phyloP scores from a whole-genome alignment of 2,329 filamentous ascomycete genomes.

The Rhynchosporium graminicola region DNA sequence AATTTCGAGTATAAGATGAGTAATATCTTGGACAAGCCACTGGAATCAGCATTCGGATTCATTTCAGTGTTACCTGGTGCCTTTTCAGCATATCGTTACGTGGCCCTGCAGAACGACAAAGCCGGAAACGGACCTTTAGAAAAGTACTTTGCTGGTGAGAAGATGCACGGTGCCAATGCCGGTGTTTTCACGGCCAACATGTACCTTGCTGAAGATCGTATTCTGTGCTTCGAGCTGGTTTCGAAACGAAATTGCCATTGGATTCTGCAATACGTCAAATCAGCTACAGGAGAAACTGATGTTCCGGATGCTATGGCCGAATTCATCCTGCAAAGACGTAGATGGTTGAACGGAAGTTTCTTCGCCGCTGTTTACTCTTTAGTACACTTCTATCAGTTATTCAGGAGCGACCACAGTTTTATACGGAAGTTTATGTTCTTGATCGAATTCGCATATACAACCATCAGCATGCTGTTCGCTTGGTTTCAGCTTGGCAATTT shows the following conservation, averaged over 20 bases:
- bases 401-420: constrained; percentile 86
- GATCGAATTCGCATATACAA: constrained; percentile 92
- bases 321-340: constrained; percentile 89
- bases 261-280: constrained; percentile 98
- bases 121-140: constrained; percentile 88
- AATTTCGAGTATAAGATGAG: constrained; percentile 99
- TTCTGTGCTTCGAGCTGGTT: constrained; percentile 97
- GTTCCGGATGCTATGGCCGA: constrained; percentile 93
- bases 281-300: constrained; percentile 93
- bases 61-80: constrained; percentile 95
- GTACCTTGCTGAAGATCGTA: constrained; percentile 98
- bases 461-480: constrained; percentile 94
- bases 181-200: constrained; percentile 99
- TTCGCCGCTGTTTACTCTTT: constrained; percentile 96
- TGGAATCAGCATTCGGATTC: constrained; percentile 97
- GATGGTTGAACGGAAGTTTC: constrained; percentile 98
- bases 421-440: constrained; percentile 87
- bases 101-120: constrained; percentile 95
- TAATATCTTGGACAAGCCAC: constrained; percentile 96
- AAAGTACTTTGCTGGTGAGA: constrained; percentile 97
- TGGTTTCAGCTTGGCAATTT: constrained; percentile 99
- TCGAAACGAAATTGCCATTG: constrained; percentile 96
- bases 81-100: constrained; percentile 95
- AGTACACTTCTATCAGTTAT: constrained; percentile 94
- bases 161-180: constrained; percentile 82